phyloP scores from a whole-genome alignment of 495 filamentous ascomycete genomes.

The Podospora pseudocomata region DNA sequence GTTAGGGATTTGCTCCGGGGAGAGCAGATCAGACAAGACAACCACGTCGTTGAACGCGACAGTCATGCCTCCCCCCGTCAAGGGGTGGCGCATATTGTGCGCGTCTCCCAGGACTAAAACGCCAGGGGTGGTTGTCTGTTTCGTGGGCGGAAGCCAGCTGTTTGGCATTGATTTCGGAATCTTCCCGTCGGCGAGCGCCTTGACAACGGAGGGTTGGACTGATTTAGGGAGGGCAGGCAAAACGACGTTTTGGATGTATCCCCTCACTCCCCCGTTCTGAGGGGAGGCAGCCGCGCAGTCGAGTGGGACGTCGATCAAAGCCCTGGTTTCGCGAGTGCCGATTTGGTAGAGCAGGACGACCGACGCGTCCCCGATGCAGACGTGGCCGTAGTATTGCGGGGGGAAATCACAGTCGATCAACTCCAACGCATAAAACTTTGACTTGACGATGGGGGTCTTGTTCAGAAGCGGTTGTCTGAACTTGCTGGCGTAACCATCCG shows the following conservation, averaged over 20 bases:
- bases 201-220: constrained; percentile 68
- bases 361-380: constrained; percentile 72
- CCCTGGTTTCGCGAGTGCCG: constrained; percentile 87
- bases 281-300: constrained; percentile 66
- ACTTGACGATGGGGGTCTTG: constrained; percentile 64
- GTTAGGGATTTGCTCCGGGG: constrained; percentile 60
- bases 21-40: constrained; percentile 66
- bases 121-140: constrained; percentile 64
- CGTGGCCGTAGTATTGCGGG: constrained; percentile 71
- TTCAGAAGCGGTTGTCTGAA: constrained; percentile 79
- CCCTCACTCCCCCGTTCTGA: constrained; percentile 74
- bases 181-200: constrained; percentile 71
- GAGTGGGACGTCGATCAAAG: constrained; percentile 85
- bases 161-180: constrained; percentile 84
- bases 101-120: constrained; percentile 85
- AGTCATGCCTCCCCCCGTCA: constrained; percentile 95
- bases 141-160: constrained; percentile 75
- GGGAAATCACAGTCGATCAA: constrained; percentile 82
- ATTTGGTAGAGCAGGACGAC: constrained; percentile 97
- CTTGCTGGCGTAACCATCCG: constrained; percentile 90
- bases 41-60: constrained; percentile 88
- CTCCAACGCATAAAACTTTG: constrained; percentile 89
- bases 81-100: constrained; percentile 93
- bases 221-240: constrained; percentile 71
- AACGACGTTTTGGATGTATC: constrained; percentile 71